Evolutionary conservation across 2,329 filamentous ascomycete genomes (phyloP).

Genomic region (Fusarium floridanum): DNA sequence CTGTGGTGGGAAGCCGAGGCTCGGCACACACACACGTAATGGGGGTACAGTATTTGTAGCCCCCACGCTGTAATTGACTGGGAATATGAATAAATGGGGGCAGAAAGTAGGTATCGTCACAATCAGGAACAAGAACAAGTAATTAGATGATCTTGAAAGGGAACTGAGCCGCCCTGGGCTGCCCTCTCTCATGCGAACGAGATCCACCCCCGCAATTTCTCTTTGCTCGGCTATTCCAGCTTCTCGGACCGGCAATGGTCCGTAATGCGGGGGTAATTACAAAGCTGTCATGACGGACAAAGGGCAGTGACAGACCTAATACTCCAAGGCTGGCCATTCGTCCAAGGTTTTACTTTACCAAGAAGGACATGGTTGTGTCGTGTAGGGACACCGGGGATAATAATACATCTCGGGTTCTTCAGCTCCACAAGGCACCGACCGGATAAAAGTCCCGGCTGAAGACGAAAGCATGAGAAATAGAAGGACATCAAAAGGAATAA

Average conservation of each 20-base stretch:
- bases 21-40: not conserved
- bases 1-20: not conserved
- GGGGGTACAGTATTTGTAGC: not conserved
- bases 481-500: not conserved
- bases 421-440: not conserved
- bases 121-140: not conserved
- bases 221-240: constrained; percentile 3
- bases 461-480: not conserved
- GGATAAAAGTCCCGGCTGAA: not conserved
- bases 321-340: not conserved
- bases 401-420: not conserved
- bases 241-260: constrained; percentile 9
- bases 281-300: not conserved
- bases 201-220: constrained; percentile 8
- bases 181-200: not conserved
- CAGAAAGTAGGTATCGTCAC: not conserved
- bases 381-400: not conserved
- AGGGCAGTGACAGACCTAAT: not conserved
- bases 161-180: not conserved
- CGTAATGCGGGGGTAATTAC: not conserved
- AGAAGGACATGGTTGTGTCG: not conserved
- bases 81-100: not conserved
- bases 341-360: not conserved
- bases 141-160: not conserved
- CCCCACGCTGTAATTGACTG: not conserved